These are phyloP conservation scores for Arthroderma sp. DNA, from an alignment of 2,329 filamentous ascomycete species.

Conservation along the genomic window DNA sequence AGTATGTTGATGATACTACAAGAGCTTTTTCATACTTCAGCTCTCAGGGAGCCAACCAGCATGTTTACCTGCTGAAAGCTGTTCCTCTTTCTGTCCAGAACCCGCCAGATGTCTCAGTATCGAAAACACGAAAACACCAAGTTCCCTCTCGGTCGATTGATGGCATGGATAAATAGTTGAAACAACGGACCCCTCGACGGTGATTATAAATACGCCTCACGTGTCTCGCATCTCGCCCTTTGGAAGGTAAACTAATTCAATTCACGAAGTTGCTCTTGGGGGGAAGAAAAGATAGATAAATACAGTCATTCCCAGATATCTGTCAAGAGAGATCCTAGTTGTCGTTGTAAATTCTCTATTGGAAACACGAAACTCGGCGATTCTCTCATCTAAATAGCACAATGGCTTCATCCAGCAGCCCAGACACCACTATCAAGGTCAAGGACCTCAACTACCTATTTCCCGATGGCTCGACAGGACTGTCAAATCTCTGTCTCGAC, in stretches of 20 bases:
- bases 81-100: too few species aligned
- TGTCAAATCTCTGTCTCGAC: conserved; percentile 59
- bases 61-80: too few species aligned
- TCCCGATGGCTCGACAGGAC: conserved; percentile 68
- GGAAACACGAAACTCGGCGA: not conserved
- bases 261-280: too few species aligned
- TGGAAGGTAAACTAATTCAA: not conserved
- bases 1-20: too few species aligned
- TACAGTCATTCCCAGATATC: not conserved
- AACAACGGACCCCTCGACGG: not conserved
- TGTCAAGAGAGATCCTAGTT: not conserved
- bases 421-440: conserved; percentile 55
- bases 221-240: not conserved
- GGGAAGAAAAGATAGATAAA: not conserved
- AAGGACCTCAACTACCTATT: conserved; percentile 76
- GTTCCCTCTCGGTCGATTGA: too few species aligned
- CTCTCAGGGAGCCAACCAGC: too few species aligned
- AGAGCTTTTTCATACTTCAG: too few species aligned
- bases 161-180: too few species aligned
- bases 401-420: not conserved
- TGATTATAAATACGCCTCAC: not conserved
- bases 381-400: not conserved
- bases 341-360: not conserved
- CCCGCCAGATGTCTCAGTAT: too few species aligned
- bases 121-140: too few species aligned